These are phyloP conservation scores for Lavandula angustifolia DNA, from an alignment of 257 asterid genomes.

Conservation along the genomic window DNA sequence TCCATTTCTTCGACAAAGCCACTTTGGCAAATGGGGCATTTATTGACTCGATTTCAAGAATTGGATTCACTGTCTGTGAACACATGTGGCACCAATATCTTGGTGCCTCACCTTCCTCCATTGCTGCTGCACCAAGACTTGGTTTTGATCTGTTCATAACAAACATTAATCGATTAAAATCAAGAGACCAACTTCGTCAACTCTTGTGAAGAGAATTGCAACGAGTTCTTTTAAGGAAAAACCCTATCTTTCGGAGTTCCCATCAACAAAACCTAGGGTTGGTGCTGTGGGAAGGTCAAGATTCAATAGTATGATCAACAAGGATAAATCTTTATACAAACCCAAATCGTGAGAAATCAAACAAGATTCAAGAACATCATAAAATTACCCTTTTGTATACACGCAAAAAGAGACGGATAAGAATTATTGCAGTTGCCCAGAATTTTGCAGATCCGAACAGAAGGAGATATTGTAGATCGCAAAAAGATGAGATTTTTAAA, in stretches of 20 bases:
- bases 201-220: neutral
- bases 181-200: constrained; percentile 30
- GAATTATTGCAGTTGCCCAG: constrained; percentile 12
- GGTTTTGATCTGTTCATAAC: constrained; percentile 19
- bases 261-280: constrained; percentile 1
- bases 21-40: constrained; percentile 71
- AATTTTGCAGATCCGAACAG: constrained; percentile 33
- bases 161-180: constrained; percentile 7
- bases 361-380: neutral
- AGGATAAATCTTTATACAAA: neutral
- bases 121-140: constrained; percentile 25
- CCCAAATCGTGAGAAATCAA: neutral
- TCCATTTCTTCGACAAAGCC: constrained; percentile 84
- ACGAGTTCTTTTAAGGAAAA: neutral
- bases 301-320: constrained; percentile 17
- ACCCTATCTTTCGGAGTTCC: neutral
- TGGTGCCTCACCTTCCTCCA: constrained; percentile 54
- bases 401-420: neutral
- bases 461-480: constrained; percentile 16
- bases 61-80: constrained; percentile 64
- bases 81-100: constrained; percentile 83
- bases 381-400: neutral
- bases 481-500: neutral
- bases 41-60: constrained; percentile 51
- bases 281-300: constrained; percentile 4